Percentiles rank a stretch among this genome's conserved stretches.
These are phyloP conservation scores for Kockovaella imperatae DNA, from an alignment of 768 basidiomycete genomes.

Conservation along the genomic window DNA sequence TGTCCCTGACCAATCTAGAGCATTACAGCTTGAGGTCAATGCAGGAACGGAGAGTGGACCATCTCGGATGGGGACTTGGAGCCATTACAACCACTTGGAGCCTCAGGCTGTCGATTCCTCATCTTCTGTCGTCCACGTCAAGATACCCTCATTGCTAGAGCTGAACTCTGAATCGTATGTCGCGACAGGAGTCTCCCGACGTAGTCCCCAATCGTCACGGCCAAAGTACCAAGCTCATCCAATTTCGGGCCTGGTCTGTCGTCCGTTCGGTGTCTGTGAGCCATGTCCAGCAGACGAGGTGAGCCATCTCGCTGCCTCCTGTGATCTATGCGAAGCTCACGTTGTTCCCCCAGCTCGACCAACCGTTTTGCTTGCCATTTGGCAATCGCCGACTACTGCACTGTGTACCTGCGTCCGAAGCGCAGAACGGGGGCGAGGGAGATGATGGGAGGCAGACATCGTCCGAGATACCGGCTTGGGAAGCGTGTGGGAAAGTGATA, in stretches of 20 bases:
- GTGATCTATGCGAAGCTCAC: not conserved
- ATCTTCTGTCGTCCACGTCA: too few relatives aligned
- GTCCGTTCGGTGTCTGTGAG: slow-evolving; percentile 48
- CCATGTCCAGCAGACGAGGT: slow-evolving; percentile 49
- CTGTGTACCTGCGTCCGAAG: slow-evolving; percentile 49
- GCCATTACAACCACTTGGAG: too few relatives aligned
- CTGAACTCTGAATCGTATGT: too few relatives aligned
- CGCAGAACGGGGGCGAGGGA: not conserved
- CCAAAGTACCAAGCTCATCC: slow-evolving; percentile 27
- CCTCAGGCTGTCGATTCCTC: too few relatives aligned
- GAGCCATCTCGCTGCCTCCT: slow-evolving; percentile 11
- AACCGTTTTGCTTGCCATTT: slow-evolving; percentile 93
- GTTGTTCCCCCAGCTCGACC: slow-evolving; percentile 54
- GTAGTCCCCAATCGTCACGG: too few relatives aligned
- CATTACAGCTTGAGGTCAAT: too few relatives aligned
- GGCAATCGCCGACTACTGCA: slow-evolving; percentile 86
- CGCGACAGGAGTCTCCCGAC: too few relatives aligned
- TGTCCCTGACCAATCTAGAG: too few relatives aligned
- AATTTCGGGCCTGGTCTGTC: slow-evolving; percentile 40
- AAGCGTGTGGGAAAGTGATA: slow-evolving; percentile 82
- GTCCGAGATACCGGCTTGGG: slow-evolving; percentile 69
- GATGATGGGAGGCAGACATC: slow-evolving; percentile 7
- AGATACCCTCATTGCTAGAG: too few relatives aligned
- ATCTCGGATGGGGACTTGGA: too few relatives aligned
- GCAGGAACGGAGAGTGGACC: too few relatives aligned